Base-by-base conservation (phyloP, 805 yeast species). In the Kurtzmaniella fragi region DNA sequence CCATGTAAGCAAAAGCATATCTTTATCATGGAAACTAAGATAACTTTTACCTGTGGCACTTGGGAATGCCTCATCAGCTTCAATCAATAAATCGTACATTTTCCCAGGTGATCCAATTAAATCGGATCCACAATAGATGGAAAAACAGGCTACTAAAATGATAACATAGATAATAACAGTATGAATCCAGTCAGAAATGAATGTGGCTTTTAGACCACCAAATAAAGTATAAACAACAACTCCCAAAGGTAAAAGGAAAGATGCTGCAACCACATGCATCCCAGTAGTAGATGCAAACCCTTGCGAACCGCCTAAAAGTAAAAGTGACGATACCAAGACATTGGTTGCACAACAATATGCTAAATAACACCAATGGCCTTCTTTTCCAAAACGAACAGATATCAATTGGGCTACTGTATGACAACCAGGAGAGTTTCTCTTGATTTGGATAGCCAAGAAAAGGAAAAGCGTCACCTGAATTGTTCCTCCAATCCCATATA, bases 181-280 rank as follows among this genome's bases (percentile, higher is more conserved):
- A 61, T 85, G 95, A 40, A 76, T 69, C 56, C 80, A 85, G 57
- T 85, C 95, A 1, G 93, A 82, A 42, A 85, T 57, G 58, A 85
- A 84, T 2, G 93, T 84, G 2, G 95, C 89, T 53, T 81, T 84
- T 52, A 85, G 73, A 49, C 95, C 95, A 48, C 95, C 95, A 51
- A 82, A 79, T 38, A 84, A 59, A 2, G 91, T 84, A 61, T 84
- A 85, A 29, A 82, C 58, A 38, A 82, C 73, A 34, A 84, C 88
- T 53, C 90, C 90, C 13, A 71, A 44, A 3, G 77, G 77, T 3
- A 72, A 49, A 16, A 73, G 49, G 45, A 71, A 62, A 31, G 65
- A 59, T 2, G 74, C 70, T 11, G 77, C 78, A 25, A 65, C 67
- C 29, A 61, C 57, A 42, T 67, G 61, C 61, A 71, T 67, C 5